Evolutionary conservation across 2,329 filamentous ascomycete species (phyloP), one percentile per base, ranked within the genome.

Genomic region (Aspergillus candidus): DNA sequence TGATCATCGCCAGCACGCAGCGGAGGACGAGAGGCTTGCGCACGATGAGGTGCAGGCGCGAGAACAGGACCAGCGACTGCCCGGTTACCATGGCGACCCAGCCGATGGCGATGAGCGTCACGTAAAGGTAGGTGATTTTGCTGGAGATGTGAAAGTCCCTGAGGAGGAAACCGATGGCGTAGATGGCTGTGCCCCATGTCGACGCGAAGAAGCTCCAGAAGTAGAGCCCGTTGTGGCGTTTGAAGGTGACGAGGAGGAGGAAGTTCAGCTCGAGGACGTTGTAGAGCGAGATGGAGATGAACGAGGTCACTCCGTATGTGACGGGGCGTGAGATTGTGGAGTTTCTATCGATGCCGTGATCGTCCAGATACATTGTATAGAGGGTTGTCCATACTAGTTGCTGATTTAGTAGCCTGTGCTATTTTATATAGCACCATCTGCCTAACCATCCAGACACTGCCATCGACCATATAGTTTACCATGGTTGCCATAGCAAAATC

Each of bases 1-100:
- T 65, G 40, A 73, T 71, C 62, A 72, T 65, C 36, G 45, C 49
- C 10, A 70, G 55, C 10, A 70, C 61, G 7, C 48, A 56, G 12
- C 52, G 53, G 2, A 73, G 53, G 3, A 65, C 48, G 31, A 46
- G 53, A 6, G 55, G 53, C 11, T 60, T 56, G 4, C 57, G 56
- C 11, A 71, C 51, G 31, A 72, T 56, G 5, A 73, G 58, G 50
- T 72, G 69, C 4, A 73, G 60, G 10, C 70, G 62, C 3, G 70
- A 73, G 55, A 69, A 73, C 8, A 72, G 60, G 7, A 73, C 69
- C 11, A 72, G 48, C 7, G 66, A 66, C 48, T 72, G 69, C 5
- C 70, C 69, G 0, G 66, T 69, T 8, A 70, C 60, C 60, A 70
- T 68, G 18, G 53, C 51, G 43, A 61, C 66, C 67, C 68, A 71